These are phyloP conservation scores for Penicillium fimorum DNA, from an alignment of 495 filamentous ascomycete species.

Conservation along the genomic window DNA sequence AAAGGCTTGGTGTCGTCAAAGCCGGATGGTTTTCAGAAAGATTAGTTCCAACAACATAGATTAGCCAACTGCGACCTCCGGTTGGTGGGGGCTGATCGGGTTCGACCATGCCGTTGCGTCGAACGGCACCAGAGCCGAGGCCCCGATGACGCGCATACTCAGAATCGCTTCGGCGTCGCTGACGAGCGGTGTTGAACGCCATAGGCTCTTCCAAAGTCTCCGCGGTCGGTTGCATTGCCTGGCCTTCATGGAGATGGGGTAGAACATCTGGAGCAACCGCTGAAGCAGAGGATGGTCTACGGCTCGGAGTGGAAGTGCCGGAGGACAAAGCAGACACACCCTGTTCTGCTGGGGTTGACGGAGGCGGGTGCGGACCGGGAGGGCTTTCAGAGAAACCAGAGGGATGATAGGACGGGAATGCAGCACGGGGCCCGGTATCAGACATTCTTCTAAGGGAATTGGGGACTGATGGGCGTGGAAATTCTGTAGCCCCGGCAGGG, in stretches of 20 bases:
- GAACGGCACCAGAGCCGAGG: conserved; percentile 60
- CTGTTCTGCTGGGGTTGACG: conserved; percentile 66
- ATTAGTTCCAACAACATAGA: conserved; percentile 76
- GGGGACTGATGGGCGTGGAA: conserved; percentile 40
- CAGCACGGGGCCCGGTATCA: conserved; percentile 34
- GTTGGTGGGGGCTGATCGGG: conserved; percentile 54
- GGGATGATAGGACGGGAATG: conserved; percentile 33
- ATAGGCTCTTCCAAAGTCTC: conserved; percentile 29
- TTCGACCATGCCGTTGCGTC: conserved; percentile 67
- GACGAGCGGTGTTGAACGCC: conserved; percentile 38
- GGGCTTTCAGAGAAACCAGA: conserved; percentile 54
- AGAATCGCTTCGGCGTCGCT: conserved; percentile 61
- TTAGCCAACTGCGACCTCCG: conserved; percentile 68
- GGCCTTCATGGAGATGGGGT: conserved; percentile 37
- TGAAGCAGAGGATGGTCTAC: conserved; percentile 54
- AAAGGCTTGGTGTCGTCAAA: conserved; percentile 71
- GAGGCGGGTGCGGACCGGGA: conserved; percentile 63
- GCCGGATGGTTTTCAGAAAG: conserved; percentile 76
- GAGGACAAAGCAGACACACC: conserved; percentile 58
- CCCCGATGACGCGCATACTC: conserved; percentile 58
- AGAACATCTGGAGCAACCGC: conserved; percentile 38
- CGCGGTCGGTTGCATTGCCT: conserved; percentile 33
- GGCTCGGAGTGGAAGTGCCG: conserved; percentile 54
- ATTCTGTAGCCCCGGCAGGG: conserved; percentile 45
- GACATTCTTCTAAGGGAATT: conserved; percentile 37